Evolutionary conservation across 2,329 filamentous ascomycete species (phyloP).

Genomic region (Aspergillus jensenii): DNA sequence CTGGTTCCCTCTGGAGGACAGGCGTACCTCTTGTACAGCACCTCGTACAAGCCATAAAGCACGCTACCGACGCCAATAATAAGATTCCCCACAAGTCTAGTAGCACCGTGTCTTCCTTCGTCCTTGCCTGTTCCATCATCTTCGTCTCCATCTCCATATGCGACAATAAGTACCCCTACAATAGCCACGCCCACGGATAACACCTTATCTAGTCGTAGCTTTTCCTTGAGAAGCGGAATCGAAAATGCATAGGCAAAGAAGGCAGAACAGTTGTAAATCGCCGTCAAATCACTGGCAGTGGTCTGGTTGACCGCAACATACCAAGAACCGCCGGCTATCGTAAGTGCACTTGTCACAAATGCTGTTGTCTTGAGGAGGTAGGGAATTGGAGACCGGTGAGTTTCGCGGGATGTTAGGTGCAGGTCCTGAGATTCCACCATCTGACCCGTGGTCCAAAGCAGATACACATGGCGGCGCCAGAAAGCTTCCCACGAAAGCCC

Average conservation of each 20-base stretch:
- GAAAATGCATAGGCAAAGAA: conserved; percentile 99
- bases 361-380: conserved; percentile 81
- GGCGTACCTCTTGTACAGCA: conserved; percentile 89
- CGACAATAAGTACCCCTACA: conserved; percentile 86
- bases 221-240: conserved; percentile 84
- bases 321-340: conserved; percentile 89
- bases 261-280: conserved; percentile 98
- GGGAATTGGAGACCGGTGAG: conserved; percentile 53
- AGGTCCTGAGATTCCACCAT: conserved; percentile 84
- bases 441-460: conserved; percentile 67
- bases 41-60: conserved; percentile 95
- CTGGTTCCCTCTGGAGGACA: conserved; percentile 89
- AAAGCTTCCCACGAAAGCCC: conserved; percentile 79
- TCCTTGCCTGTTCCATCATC: conserved; percentile 40
- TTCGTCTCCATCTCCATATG: conserved; percentile 76
- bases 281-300: conserved; percentile 87
- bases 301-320: conserved; percentile 94
- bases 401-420: conserved; percentile 52
- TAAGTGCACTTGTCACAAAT: conserved; percentile 80
- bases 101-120: conserved; percentile 53
- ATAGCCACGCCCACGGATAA: conserved; percentile 85
- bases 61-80: conserved; percentile 89
- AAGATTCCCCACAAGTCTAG: conserved; percentile 79
- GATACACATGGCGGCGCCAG: conserved; percentile 70
- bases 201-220: conserved; percentile 78